phyloP scores from a whole-genome alignment of 2,329 filamentous ascomycete genomes.

The Dothideomycetidae sp. region DNA sequence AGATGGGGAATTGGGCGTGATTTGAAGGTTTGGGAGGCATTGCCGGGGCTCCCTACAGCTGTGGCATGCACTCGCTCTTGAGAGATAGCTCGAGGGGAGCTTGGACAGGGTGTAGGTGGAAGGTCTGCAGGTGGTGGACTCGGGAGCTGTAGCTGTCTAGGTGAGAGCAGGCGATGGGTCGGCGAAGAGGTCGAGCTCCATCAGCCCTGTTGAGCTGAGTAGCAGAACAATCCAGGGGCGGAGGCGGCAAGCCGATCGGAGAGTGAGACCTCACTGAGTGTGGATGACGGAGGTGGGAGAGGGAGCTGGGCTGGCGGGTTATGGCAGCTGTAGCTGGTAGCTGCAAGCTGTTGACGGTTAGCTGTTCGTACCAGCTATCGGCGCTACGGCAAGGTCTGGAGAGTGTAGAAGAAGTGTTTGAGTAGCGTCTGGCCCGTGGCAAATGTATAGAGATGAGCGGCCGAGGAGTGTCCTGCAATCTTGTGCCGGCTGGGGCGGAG shows the following conservation, averaged over 20 bases:
- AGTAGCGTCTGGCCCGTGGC: too few relatives aligned
- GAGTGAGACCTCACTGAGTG: background rate
- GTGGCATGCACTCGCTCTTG: conserved; percentile 7
- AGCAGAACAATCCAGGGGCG: background rate
- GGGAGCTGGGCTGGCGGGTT: too few relatives aligned
- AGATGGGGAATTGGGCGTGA: conserved; percentile 54
- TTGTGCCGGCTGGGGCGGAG: too few relatives aligned
- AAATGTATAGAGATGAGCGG: too few relatives aligned
- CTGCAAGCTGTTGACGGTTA: too few relatives aligned
- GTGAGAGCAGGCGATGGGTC: background rate
- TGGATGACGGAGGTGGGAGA: background rate
- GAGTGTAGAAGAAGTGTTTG: too few relatives aligned
- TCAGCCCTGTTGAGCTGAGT: background rate
- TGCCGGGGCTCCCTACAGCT: conserved; percentile 21
- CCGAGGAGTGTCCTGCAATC: too few relatives aligned
- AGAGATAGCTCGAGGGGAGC: conserved; percentile 10
- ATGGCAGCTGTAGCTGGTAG: too few relatives aligned
- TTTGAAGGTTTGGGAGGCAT: conserved; percentile 91
- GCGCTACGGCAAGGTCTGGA: too few relatives aligned
- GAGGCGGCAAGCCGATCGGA: background rate
- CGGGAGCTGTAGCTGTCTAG: conserved; percentile 5
- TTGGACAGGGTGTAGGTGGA: conserved; percentile 5
- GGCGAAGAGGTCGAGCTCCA: background rate
- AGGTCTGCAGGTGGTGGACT: conserved; percentile 5
- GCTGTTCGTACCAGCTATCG: too few relatives aligned